Conservation (phyloP, 2,329 filamentous ascomycete species). For the Xylariaceae sp. region DNA sequence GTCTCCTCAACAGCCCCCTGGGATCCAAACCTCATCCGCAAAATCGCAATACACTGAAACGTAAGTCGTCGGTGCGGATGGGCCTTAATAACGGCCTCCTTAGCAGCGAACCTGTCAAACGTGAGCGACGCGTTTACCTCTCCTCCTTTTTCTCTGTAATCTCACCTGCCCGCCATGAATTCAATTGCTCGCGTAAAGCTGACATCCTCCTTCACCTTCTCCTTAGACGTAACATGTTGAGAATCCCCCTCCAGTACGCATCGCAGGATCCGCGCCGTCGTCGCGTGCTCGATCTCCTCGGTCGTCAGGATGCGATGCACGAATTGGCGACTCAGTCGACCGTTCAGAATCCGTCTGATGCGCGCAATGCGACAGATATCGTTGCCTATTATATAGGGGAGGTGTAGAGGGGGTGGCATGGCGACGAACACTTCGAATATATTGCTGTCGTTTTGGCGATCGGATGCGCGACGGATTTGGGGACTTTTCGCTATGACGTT, state of each 20-base stretch:
- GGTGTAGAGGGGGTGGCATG: constrained; percentile 30
- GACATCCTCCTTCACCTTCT: constrained; percentile 11
- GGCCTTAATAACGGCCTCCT: constrained; percentile 71
- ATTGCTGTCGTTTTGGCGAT: no score
- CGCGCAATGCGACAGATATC: constrained; percentile 71
- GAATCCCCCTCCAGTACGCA: constrained; percentile 10
- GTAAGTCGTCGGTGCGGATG: constrained; percentile 53
- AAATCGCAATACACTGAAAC: constrained; percentile 53
- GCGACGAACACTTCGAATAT: not conserved
- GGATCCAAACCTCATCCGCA: not conserved
- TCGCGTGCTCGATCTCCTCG: constrained; percentile 33
- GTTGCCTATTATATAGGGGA: constrained; percentile 65
- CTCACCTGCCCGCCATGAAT: constrained; percentile 44
- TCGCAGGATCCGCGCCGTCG: constrained; percentile 10
- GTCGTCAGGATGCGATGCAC: constrained; percentile 43
- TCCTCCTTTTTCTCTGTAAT: no score
- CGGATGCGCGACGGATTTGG: not conserved
- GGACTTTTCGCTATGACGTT: not conserved
- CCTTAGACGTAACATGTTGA: constrained; percentile 9
- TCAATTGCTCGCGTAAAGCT: constrained; percentile 35
- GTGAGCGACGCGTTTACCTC: no score
- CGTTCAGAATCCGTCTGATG: constrained; percentile 53
- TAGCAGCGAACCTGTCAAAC: constrained; percentile 57
- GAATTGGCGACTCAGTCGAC: constrained; percentile 40
- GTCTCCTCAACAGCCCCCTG: not conserved